These are phyloP conservation scores for Suillus plorans DNA, from an alignment of 768 basidiomycete species.

Conservation along the genomic window DNA sequence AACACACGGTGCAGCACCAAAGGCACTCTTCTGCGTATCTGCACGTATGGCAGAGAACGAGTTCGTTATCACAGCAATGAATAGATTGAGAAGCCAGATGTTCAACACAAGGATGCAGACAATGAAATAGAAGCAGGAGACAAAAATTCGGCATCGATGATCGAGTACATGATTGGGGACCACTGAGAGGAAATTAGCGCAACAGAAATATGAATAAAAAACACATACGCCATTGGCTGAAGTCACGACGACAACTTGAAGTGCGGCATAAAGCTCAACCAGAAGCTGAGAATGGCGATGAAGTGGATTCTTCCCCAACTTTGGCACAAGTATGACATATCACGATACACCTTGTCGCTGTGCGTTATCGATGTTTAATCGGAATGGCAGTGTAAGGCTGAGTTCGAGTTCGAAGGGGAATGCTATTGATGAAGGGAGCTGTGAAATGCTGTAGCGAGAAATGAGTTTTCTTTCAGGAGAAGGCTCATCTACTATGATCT, in stretches of 20 bases:
- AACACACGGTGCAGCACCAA: conserved; percentile 61
- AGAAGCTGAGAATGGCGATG: conserved; percentile 82
- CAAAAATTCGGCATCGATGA: conserved; percentile 89
- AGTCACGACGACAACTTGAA: conserved; percentile 86
- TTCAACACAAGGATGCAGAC: conserved; percentile 82
- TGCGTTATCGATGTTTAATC: conserved; percentile 53
- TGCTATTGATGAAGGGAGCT: no score
- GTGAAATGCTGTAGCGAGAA: no score
- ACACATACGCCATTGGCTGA: conserved; percentile 69
- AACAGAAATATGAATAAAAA: conserved; percentile 3
- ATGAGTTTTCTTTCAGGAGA: no score
- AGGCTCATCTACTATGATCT: neutral
- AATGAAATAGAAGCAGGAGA: conserved; percentile 88
- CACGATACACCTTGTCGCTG: conserved; percentile 58
- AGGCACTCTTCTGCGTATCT: conserved; percentile 88
- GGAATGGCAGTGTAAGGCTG: conserved; percentile 71
- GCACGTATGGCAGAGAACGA: conserved; percentile 86
- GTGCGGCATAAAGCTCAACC: conserved; percentile 78
- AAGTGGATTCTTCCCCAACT: conserved; percentile 92
- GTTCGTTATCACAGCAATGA: conserved; percentile 95
- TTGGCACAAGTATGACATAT: conserved; percentile 87
- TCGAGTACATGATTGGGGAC: conserved; percentile 80
- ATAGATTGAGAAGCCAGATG: conserved; percentile 91
- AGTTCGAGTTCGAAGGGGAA: no score
- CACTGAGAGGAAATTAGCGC: conserved; percentile 45